These are phyloP conservation scores for Phaeolepiota aurea DNA, from an alignment of 768 basidiomycete species.

Conservation along the genomic window DNA sequence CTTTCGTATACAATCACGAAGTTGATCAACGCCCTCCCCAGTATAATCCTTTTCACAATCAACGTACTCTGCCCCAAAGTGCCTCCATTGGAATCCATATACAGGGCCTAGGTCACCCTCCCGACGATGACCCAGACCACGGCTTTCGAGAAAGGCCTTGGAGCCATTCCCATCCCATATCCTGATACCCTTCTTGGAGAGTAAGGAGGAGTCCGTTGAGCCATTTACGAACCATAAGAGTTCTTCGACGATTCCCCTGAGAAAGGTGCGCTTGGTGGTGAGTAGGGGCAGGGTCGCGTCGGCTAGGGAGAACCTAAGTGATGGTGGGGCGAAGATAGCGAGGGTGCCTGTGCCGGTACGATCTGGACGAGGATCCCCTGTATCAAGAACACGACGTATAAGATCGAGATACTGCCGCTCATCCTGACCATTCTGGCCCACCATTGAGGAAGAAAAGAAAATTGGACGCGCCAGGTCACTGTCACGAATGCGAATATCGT, in stretches of 20 bases:
- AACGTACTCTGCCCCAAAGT: slow-evolving; percentile 81
- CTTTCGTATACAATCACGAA: slow-evolving; percentile 81
- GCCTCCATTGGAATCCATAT: slow-evolving; percentile 96
- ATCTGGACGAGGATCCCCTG: slow-evolving; percentile 76
- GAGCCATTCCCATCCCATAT: slow-evolving; percentile 99
- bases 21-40: slow-evolving; percentile 87
- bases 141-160: slow-evolving; percentile 73
- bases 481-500: neutral
- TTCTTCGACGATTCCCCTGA: slow-evolving; percentile 87
- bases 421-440: slow-evolving; percentile 40
- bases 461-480: neutral
- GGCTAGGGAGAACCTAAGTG: slow-evolving; percentile 82
- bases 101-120: slow-evolving; percentile 95
- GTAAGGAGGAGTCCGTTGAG: slow-evolving; percentile 67
- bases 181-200: slow-evolving; percentile 78
- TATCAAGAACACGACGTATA: slow-evolving; percentile 64
- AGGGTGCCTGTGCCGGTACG: slow-evolving; percentile 93
- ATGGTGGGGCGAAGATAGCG: slow-evolving; percentile 86
- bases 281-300: slow-evolving; percentile 75
- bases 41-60: slow-evolving; percentile 71
- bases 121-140: slow-evolving; percentile 76
- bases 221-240: slow-evolving; percentile 92
- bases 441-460: neutral
- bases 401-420: slow-evolving; percentile 87
- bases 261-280: slow-evolving; percentile 92